These are phyloP conservation scores for Sonneratia caseolaris DNA, from an alignment of 345 rosid species.

Conservation along the genomic window DNA sequence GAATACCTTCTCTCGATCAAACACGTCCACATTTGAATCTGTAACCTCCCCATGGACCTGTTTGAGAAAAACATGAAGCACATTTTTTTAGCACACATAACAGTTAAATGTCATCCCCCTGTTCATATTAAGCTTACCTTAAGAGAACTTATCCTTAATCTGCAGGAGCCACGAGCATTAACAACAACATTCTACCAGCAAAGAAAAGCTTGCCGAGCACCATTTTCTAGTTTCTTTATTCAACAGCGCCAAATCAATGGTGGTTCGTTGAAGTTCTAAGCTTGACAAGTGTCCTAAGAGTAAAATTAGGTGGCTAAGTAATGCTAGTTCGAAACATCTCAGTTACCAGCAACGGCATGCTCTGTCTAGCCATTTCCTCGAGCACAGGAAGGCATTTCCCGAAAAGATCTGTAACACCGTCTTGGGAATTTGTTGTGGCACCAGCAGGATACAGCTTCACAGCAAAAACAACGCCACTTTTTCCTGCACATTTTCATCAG, in stretches of 20 bases:
- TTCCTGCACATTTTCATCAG: conserved; percentile 34
- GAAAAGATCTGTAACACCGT: conserved; percentile 85
- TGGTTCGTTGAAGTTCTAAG: background rate
- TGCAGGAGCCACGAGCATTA: background rate
- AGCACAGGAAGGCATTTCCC: conserved; percentile 84
- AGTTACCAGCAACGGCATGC: conserved; percentile 84
- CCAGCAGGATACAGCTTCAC: conserved; percentile 98
- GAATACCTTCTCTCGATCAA: conserved; percentile 13
- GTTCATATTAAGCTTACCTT: background rate
- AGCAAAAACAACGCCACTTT: conserved; percentile 74
- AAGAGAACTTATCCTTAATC: background rate
- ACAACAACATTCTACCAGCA: background rate
- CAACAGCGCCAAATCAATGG: background rate
- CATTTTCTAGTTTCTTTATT: background rate
- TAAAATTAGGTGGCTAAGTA: background rate
- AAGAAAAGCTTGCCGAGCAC: background rate
- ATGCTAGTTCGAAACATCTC: background rate
- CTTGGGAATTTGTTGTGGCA: conserved; percentile 91
- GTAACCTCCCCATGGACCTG: conserved; percentile 15
- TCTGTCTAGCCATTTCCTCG: conserved; percentile 79
- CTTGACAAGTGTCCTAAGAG: background rate
- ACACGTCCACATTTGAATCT: conserved; percentile 11
- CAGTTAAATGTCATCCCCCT: background rate
- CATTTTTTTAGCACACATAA: background rate
- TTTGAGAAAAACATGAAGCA: background rate